These are phyloP conservation scores for Pseudozyma tsukubaensis DNA, from an alignment of 1,284 basidiomycete genomes.

Conservation along the genomic window DNA sequence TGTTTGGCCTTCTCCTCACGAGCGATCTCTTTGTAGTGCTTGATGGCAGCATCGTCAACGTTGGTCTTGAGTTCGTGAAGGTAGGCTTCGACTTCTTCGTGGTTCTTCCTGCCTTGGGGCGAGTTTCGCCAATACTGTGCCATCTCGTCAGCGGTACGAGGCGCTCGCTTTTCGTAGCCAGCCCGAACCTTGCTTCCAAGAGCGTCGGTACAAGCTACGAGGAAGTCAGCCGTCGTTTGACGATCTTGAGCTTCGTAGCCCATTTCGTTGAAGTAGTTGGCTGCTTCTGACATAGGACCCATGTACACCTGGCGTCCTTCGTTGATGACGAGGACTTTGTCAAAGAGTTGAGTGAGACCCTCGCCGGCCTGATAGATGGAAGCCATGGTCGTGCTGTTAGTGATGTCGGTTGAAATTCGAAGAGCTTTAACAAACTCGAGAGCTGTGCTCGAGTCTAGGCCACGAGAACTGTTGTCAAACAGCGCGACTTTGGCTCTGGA, in stretches of 20 bases:
- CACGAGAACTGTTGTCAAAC: slow-evolving; percentile 63
- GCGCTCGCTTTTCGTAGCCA: slow-evolving; percentile 58
- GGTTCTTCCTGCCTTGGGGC: slow-evolving; percentile 37
- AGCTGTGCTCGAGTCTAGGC: slow-evolving; percentile 61
- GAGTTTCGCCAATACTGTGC: slow-evolving; percentile 49
- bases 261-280: slow-evolving; percentile 58
- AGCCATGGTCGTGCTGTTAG: slow-evolving; percentile 42
- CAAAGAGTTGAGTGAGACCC: slow-evolving; percentile 56
- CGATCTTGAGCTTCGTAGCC: slow-evolving; percentile 70
- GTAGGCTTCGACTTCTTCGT: slow-evolving; percentile 49
- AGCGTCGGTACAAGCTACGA: slow-evolving; percentile 70
- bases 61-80: slow-evolving; percentile 23
- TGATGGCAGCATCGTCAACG: slow-evolving; percentile 26
- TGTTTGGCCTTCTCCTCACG: slow-evolving; percentile 48
- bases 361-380: slow-evolving; percentile 65
- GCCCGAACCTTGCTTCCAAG: slow-evolving; percentile 69
- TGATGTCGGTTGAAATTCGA: slow-evolving; percentile 55
- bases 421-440: slow-evolving; percentile 61
- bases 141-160: slow-evolving; percentile 59
- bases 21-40: slow-evolving; percentile 40
- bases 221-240: slow-evolving; percentile 63
- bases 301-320: slow-evolving; percentile 66
- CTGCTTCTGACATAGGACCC: slow-evolving; percentile 53
- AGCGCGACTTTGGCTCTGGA: slow-evolving; percentile 55
- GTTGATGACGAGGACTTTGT: slow-evolving; percentile 62